phyloP scores from a whole-genome alignment of 1,284 basidiomycete species.

The Phellinidium pouzarii region DNA sequence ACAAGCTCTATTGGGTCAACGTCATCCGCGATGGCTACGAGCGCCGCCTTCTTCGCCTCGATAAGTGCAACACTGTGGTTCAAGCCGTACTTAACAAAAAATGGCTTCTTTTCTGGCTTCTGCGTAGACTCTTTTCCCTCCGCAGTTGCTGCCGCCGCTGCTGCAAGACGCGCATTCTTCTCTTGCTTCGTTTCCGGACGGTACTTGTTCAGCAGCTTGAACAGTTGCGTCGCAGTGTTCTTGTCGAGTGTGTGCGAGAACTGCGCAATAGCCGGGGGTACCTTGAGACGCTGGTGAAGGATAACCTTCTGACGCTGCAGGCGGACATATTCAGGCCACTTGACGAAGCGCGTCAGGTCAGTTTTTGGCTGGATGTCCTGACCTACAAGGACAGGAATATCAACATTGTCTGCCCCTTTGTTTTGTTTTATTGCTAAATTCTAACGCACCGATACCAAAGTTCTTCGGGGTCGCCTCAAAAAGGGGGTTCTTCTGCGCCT shows the following conservation, averaged over 20 bases:
- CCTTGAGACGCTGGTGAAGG: constrained; percentile 97
- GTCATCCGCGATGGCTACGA: constrained; percentile 97
- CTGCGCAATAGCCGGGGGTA: constrained; percentile 96
- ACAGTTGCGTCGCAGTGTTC: constrained; percentile 97
- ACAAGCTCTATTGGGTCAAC: constrained; percentile 99
- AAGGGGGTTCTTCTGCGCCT: constrained; percentile 90
- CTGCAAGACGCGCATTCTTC: constrained; percentile 92
- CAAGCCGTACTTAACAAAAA: constrained; percentile 94
- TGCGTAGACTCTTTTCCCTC: constrained; percentile 70
- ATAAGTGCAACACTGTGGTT: constrained; percentile 96
- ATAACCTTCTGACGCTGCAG: constrained; percentile 99
- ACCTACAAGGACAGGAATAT: constrained; percentile 41
- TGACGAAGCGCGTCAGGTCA: constrained; percentile 97
- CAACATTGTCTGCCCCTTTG: constrained; percentile 3
- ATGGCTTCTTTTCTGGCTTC: constrained; percentile 83
- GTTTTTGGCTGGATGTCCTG: constrained; percentile 89
- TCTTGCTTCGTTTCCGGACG: constrained; percentile 93
- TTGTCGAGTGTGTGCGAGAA: constrained; percentile 98
- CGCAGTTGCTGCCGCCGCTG: constrained; percentile 69
- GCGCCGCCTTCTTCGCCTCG: constrained; percentile 95
- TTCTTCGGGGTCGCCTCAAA: constrained; percentile 89
- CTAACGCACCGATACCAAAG: constrained; percentile 77
- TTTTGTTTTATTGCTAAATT: too few species aligned
- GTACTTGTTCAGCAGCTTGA: constrained; percentile 98
- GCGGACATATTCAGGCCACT: constrained; percentile 99